Base-by-base conservation (phyloP, 805 yeast species). In the Geotrichum ghanense region DNA sequence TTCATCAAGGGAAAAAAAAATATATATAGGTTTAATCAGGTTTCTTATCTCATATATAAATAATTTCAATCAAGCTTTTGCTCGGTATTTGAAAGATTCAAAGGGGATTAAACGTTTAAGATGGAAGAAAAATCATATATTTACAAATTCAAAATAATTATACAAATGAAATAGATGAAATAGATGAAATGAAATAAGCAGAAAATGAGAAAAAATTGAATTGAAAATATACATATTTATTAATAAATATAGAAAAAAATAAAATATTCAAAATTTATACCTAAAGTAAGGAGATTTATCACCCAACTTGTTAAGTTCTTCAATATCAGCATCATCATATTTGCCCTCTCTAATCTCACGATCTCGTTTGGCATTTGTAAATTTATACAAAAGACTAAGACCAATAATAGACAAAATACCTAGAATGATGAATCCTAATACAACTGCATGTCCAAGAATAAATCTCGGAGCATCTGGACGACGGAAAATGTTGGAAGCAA, bases 401-500 rank as follows among this genome's bases (percentile, higher is more conserved):
- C 19, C 12, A 6, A 19, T n/a, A 60, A 19, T 31, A 31, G 37
- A 16, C 12, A 31, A 24, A 12, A 31, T 31, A 3, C 69, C 69
- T 48, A 65, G 45, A 3, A 52, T 48, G 4, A 62, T 58, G 47
- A 71, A 71, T 0, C 73, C 75, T 45, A 78, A 56, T 49, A 69
- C 60, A 26, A 74, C 66, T 35, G 69, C 57, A 49, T 74, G 63
- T 27, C 81, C 82, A 31, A 73, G 73, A 35, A 54, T 65, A 56
- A 70, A 76, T 16, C 64, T 61, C 24, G 82, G 82, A 20, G 79
- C 65, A 50, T 76, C 80, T 22, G 57, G 54, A 31, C 71, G 55
- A 46, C 76, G 67, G 61, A 74, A 76, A 21, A 75, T 62, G 51
- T 67, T 76, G 2, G 79, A 70, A 12, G 81, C 63, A 47, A 77